Conservation (phyloP, 306 rosid genomes). For the Acacia acuminata region DNA sequence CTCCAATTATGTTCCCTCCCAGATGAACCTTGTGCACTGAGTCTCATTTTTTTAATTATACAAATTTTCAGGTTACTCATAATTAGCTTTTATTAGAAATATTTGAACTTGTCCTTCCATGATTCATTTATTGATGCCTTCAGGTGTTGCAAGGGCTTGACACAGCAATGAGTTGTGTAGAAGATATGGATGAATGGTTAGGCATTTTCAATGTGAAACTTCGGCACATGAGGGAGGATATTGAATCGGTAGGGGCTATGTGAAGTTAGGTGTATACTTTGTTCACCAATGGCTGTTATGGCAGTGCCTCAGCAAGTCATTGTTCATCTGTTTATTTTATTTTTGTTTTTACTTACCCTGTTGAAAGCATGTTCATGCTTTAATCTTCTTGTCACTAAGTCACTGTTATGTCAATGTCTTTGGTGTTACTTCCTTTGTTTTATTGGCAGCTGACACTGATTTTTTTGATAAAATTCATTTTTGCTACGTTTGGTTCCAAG, state of each 20-base stretch:
- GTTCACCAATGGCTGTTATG: conserved; percentile 23
- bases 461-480: conserved; percentile 12
- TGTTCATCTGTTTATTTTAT: background rate
- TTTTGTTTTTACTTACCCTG: background rate
- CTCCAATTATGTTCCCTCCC: too few relatives aligned
- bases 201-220: conserved; percentile 89
- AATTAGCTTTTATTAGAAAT: background rate
- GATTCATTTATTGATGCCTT: conserved; percentile 28
- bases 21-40: too few relatives aligned
- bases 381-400: background rate
- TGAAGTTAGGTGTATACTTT: conserved; percentile 27
- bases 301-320: conserved; percentile 11
- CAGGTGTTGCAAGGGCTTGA: conserved; percentile 94
- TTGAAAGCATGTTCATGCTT: conserved; percentile 17
- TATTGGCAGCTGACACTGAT: conserved; percentile 17
- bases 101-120: background rate
- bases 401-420: background rate
- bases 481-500: background rate
- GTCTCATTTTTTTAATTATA: background rate
- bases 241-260: conserved; percentile 73
- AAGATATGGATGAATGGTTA: conserved; percentile 98
- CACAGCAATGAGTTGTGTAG: conserved; percentile 80
- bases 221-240: conserved; percentile 98
- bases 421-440: conserved; percentile 6
- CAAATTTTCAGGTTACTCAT: conserved; percentile 6